A percentile compares a stretch with the other conserved stretches of the same genome.
These are phyloP conservation scores for Flammula alnicola DNA, from an alignment of 1,284 basidiomycete species.

Conservation along the genomic window DNA sequence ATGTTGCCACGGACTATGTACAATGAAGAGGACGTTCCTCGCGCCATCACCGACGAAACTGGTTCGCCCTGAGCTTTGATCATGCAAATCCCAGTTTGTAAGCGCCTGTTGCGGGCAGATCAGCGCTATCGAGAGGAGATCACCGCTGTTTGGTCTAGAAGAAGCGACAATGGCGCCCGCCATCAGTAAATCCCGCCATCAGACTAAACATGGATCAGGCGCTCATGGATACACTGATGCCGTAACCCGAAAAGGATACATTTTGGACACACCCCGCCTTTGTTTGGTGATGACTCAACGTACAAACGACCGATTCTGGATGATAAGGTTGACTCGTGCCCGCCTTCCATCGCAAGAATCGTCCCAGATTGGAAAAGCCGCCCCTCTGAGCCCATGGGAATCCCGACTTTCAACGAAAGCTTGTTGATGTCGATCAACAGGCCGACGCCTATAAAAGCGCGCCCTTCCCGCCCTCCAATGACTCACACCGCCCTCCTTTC, in stretches of 20 bases:
- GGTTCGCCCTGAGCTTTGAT: too few relatives aligned
- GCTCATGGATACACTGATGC: too few relatives aligned
- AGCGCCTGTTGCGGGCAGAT: neutral
- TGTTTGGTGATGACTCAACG: constrained; percentile 3
- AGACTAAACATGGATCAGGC: neutral
- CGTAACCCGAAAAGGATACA: too few relatives aligned
- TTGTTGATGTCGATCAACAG: neutral
- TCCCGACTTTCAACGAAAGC: neutral
- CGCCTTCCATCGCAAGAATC: neutral
- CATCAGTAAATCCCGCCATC: neutral
- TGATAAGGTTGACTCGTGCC: neutral
- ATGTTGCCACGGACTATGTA: too few relatives aligned
- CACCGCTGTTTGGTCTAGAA: neutral
- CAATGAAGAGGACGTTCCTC: too few relatives aligned
- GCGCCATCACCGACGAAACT: too few relatives aligned
- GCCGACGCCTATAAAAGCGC: neutral
- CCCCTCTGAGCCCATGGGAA: neutral
- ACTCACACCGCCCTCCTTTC: neutral
- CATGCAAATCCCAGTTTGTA: constrained; percentile 48
- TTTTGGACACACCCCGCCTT: constrained; percentile 4
- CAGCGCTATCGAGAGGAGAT: neutral
- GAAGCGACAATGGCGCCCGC: neutral
- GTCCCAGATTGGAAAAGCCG: neutral
- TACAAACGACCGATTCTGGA: neutral
- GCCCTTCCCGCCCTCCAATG: constrained; percentile 5